phyloP scores from a whole-genome alignment of 345 rosid genomes.

The Schrenkiella parvula region DNA sequence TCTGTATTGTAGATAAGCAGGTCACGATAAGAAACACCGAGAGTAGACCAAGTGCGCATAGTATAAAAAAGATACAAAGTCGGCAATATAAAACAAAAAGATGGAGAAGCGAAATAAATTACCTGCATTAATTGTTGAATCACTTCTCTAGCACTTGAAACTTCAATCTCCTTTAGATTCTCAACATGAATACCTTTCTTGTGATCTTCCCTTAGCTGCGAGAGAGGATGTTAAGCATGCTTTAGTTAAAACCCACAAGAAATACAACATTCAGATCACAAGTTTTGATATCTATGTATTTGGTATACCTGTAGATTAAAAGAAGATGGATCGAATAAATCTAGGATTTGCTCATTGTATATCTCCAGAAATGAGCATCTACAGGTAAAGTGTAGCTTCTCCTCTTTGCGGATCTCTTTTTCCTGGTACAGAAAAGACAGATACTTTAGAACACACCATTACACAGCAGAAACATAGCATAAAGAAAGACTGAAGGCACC shows the following conservation, averaged over 20 bases:
- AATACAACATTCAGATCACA: neutral
- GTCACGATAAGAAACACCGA: neutral
- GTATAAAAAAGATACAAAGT: neutral
- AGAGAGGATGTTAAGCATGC: neutral
- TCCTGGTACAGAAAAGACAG: slow-evolving; percentile 51
- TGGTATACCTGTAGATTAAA: slow-evolving; percentile 69
- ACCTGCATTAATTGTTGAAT: slow-evolving; percentile 91
- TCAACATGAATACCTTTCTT: slow-evolving; percentile 95
- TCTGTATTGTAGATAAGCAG: neutral
- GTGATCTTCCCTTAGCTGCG: slow-evolving; percentile 87
- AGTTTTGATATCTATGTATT: neutral
- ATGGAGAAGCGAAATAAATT: neutral
- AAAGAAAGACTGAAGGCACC: neutral
- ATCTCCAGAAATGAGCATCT: slow-evolving; percentile 97
- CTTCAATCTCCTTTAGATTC: slow-evolving; percentile 90
- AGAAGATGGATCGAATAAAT: slow-evolving; percentile 88
- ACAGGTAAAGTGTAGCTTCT: slow-evolving; percentile 70
- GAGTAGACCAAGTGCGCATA: neutral
- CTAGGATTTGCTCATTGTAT: slow-evolving; percentile 95
- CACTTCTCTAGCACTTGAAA: slow-evolving; percentile 79
- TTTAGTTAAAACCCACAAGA: neutral
- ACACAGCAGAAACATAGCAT: neutral
- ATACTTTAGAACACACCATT: neutral
- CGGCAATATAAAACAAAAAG: neutral
- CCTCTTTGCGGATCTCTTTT: slow-evolving; percentile 77